Percentiles rank a stretch among this genome's conserved stretches.
These are phyloP conservation scores for Aureobasidium mangrovei DNA, from an alignment of 2,329 filamentous ascomycete species.

Conservation along the genomic window DNA sequence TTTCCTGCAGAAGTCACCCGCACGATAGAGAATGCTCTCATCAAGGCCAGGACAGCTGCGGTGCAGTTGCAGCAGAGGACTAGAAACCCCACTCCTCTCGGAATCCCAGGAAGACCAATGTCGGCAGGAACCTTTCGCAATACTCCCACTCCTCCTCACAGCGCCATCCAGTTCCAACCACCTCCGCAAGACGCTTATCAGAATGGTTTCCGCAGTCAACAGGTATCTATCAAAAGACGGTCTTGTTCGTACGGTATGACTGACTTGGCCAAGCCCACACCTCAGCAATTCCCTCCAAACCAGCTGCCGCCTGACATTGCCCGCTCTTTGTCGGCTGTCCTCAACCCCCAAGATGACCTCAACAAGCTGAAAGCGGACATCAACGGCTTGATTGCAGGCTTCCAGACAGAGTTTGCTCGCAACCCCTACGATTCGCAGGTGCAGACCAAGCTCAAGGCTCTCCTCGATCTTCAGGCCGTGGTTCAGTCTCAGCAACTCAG, in stretches of 20 bases:
- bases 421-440: constrained; percentile 68
- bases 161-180: constrained; percentile 34
- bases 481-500: constrained; percentile 70
- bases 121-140: constrained; percentile 53
- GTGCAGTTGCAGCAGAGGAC: constrained; percentile 52
- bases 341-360: constrained; percentile 21
- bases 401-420: constrained; percentile 64
- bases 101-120: constrained; percentile 32
- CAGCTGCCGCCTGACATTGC: constrained; percentile 16
- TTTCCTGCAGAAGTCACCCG: constrained; percentile 80
- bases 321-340: constrained; percentile 14
- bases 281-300: constrained; percentile 7
- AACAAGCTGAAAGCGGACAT: constrained; percentile 77
- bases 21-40: constrained; percentile 87
- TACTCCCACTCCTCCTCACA: constrained; percentile 63
- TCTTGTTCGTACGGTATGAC: neutral
- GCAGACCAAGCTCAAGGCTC: constrained; percentile 71
- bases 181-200: constrained; percentile 27
- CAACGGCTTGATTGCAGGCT: constrained; percentile 63
- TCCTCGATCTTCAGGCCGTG: constrained; percentile 75
- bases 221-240: constrained; percentile 16
- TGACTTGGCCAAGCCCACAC: constrained; percentile 12
- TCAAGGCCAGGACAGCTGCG: constrained; percentile 63
- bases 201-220: constrained; percentile 28
- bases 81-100: constrained; percentile 45